phyloP scores from a whole-genome alignment of 2,329 filamentous ascomycete genomes.

The Pseudogymnoascus sp. region DNA sequence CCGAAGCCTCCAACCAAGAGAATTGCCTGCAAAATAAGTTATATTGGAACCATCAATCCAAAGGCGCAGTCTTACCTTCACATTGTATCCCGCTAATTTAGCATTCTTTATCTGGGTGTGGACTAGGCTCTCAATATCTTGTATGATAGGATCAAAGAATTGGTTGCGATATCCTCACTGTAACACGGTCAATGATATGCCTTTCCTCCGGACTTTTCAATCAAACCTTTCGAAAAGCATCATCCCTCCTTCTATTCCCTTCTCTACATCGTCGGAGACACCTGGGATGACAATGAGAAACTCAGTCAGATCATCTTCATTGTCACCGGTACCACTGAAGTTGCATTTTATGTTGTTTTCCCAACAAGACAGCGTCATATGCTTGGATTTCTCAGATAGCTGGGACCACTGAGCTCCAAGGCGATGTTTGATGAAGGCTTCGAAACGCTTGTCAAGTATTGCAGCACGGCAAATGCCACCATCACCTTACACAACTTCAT shows the following conservation, averaged over 20 bases:
- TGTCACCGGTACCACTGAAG: background rate
- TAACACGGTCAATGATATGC: background rate
- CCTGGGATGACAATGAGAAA: background rate
- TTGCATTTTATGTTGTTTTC: background rate
- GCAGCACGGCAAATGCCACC: conserved; percentile 26
- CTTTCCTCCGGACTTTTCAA: background rate
- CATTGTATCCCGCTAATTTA: conserved; percentile 27
- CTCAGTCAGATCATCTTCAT: background rate
- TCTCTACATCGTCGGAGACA: background rate
- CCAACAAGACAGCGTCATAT: background rate
- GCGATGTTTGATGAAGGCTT: conserved; percentile 17
- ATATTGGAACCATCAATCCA: background rate
- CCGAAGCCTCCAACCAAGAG: conserved; percentile 22
- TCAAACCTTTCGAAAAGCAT: background rate
- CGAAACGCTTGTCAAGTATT: conserved; percentile 24
- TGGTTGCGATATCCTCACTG: conserved; percentile 34
- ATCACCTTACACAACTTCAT: conserved; percentile 23
- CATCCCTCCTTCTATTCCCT: background rate
- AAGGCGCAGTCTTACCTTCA: background rate
- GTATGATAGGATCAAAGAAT: conserved; percentile 41
- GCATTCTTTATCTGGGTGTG: conserved; percentile 39
- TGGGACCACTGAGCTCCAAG: background rate
- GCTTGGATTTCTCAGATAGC: background rate
- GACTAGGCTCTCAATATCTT: conserved; percentile 37
- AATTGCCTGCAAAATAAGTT: conserved; percentile 25